Percentiles rank a stretch among this genome's conserved stretches.
Evolutionary conservation across 768 basidiomycete species (phyloP).

Genomic region (Lentinus brumalis): DNA sequence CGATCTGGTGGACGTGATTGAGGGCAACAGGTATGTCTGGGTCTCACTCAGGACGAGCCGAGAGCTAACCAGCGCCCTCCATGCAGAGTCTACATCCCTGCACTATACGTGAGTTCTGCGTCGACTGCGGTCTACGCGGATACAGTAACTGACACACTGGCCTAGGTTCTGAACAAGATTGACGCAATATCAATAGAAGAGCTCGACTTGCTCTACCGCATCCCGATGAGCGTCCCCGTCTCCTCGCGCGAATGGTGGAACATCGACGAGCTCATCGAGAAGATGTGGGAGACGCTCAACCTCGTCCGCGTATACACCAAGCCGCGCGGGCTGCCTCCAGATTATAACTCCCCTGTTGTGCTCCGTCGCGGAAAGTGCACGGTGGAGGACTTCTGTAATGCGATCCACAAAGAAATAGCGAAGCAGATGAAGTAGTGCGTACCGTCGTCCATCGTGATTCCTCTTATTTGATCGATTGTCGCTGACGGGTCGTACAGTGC

Average conservation of each 20-base stretch:
- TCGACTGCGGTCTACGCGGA: too few relatives aligned
- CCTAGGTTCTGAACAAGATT: slow-evolving; percentile 48
- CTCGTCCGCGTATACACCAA: slow-evolving; percentile 97
- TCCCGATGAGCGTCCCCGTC: slow-evolving; percentile 93
- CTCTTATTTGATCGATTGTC: not conserved
- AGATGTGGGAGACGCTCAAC: slow-evolving; percentile 93
- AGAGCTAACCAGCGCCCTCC: not conserved
- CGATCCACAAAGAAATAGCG: slow-evolving; percentile 96
- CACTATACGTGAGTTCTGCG: slow-evolving; percentile 68
- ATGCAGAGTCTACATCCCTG: slow-evolving; percentile 87
- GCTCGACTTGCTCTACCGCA: slow-evolving; percentile 92
- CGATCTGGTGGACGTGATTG: slow-evolving; percentile 95
- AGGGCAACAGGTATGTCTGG: slow-evolving; percentile 77
- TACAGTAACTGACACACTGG: not conserved
- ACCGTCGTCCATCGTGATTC: not conserved
- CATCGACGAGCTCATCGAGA: slow-evolving; percentile 88
- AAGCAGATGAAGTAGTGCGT: slow-evolving; percentile 96
- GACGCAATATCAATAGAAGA: slow-evolving; percentile 99
- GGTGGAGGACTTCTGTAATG: slow-evolving; percentile 88
- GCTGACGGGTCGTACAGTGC: slow-evolving; percentile 48
- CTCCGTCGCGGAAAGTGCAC: slow-evolving; percentile 62
- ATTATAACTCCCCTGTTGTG: slow-evolving; percentile 90
- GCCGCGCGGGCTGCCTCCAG: slow-evolving; percentile 87
- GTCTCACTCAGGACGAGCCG: too few relatives aligned
- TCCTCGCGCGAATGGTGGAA: slow-evolving; percentile 96